These are phyloP conservation scores for Tricholoma bakamatsutake DNA, from an alignment of 768 basidiomycete species.

Conservation along the genomic window DNA sequence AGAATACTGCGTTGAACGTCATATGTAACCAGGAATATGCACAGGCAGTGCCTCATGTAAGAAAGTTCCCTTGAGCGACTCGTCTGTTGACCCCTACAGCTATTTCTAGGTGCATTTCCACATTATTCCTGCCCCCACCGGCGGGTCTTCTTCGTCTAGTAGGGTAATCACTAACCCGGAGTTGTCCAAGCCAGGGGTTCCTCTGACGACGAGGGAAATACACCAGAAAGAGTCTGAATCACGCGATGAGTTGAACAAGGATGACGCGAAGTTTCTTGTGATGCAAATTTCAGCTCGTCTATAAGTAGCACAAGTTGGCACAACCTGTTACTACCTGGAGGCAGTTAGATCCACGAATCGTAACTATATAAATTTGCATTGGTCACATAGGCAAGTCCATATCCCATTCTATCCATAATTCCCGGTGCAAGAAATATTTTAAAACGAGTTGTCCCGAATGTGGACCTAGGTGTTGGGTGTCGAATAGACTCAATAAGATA, in stretches of 20 bases:
- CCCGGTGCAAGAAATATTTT: too few relatives aligned
- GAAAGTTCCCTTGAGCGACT: constrained; percentile 14
- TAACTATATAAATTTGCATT: too few relatives aligned
- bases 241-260: constrained; percentile 54
- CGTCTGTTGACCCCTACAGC: not conserved
- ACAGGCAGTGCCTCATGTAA: constrained; percentile 72
- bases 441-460: too few relatives aligned
- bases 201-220: constrained; percentile 46
- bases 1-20: constrained; percentile 65
- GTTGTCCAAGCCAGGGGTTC: constrained; percentile 10
- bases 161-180: constrained; percentile 6
- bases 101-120: constrained; percentile 63
- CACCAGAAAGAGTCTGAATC: constrained; percentile 54
- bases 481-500: too few relatives aligned
- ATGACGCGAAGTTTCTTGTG: constrained; percentile 43
- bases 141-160: constrained; percentile 19
- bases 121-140: constrained; percentile 63
- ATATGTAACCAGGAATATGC: constrained; percentile 82
- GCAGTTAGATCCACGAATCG: too few relatives aligned
- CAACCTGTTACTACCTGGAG: not conserved
- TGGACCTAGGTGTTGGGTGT: too few relatives aligned
- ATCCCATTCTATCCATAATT: too few relatives aligned
- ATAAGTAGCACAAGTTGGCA: constrained; percentile 9
- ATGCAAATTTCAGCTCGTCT: constrained; percentile 40
- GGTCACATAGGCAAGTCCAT: too few relatives aligned